A percentile compares a stretch with the other conserved stretches of the same genome.
Conservation (phyloP, 2,329 filamentous ascomycete genomes). For the Dendrostoma leiphaemia region DNA sequence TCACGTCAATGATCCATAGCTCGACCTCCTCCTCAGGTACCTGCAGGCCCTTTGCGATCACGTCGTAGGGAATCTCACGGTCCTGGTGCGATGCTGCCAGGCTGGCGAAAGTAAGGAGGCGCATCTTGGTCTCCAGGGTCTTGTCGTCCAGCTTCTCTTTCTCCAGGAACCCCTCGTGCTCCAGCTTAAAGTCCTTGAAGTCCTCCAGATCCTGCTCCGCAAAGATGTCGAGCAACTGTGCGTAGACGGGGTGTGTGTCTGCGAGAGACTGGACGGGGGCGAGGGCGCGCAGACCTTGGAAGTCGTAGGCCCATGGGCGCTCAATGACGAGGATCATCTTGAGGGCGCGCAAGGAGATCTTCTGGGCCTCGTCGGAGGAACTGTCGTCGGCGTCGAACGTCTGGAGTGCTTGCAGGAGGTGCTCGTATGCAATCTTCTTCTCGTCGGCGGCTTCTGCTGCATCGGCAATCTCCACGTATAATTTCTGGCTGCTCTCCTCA, state of each 20-base stretch:
- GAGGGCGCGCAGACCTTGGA: slow-evolving; percentile 79
- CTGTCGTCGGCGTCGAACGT: slow-evolving; percentile 57
- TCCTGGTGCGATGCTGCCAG: slow-evolving; percentile 82
- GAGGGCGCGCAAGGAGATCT: slow-evolving; percentile 56
- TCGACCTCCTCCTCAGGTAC: slow-evolving; percentile 83
- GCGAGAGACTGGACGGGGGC: slow-evolving; percentile 82
- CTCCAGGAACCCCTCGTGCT: slow-evolving; percentile 83
- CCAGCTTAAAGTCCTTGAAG: slow-evolving; percentile 92
- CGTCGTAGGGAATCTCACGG: slow-evolving; percentile 83
- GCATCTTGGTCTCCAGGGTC: slow-evolving; percentile 89
- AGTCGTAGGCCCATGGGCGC: slow-evolving; percentile 57
- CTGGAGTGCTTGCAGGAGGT: slow-evolving; percentile 60
- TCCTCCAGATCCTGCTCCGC: slow-evolving; percentile 91
- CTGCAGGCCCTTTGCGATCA: slow-evolving; percentile 81
- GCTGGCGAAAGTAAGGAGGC: slow-evolving; percentile 87
- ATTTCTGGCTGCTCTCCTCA: slow-evolving; percentile 77
- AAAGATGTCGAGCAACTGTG: slow-evolving; percentile 93
- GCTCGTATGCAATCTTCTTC: slow-evolving; percentile 65
- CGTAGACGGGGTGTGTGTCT: slow-evolving; percentile 80
- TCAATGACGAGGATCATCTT: slow-evolving; percentile 52
- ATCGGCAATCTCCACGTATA: slow-evolving; percentile 81
- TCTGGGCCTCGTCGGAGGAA: slow-evolving; percentile 58
- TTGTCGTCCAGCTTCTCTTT: slow-evolving; percentile 69
- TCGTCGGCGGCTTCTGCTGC: slow-evolving; percentile 77
- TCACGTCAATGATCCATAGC: slow-evolving; percentile 98